Base-by-base conservation (phyloP, 2,329 filamentous ascomycete genomes). In the Claviceps sp. region DNA sequence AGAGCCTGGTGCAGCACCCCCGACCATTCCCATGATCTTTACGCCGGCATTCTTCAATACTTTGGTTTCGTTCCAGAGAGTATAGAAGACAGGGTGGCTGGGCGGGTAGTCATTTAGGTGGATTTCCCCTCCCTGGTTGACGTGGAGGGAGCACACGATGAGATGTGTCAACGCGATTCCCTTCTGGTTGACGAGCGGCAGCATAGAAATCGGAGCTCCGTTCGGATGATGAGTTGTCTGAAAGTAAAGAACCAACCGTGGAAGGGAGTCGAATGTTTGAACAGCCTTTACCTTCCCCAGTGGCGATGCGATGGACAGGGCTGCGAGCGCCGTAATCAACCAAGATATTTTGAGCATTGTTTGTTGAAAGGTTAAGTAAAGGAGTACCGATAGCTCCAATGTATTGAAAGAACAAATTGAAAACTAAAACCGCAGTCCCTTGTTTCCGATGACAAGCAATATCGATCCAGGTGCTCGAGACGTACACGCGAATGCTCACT, bases 1-100 rank as follows among this genome's bases (percentile, higher is more conserved):
- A 1, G 81, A 84, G 3, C 88, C 89, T 50, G 77, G 75, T 0
- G 87, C 87, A 1, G 88, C 88, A 1, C 88, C 88, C 22, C 88
- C 88, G 0, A 95, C 71, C 86, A 95, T 93, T 44, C 81, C 86
- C 62, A 94, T 74, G 1, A 95, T 79, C 59, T 84, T 88, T 56
- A 94, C 75, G 20, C 87, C 88, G 2, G 74, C 74, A 0, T 74
- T 75, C 64, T 90, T 83, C n/a, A 94, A 69, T 59, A 81, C 72
- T 1, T 74, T 72, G 5, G 86, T 78, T 64, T 95, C 88, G 20
- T 76, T 74, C 87, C 88, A 95, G 9, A 95, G 72, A 0, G 78
- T 77, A n/a, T 76, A 70, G 64, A 84, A 90, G 55, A 79, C 75
- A 8, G 77, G 65, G 56, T 84, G 68, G 13, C 76, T 67, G 1